Base-by-base conservation (phyloP, 2,329 filamentous ascomycete species). In the Phymatotrichopsis omnivora region DNA sequence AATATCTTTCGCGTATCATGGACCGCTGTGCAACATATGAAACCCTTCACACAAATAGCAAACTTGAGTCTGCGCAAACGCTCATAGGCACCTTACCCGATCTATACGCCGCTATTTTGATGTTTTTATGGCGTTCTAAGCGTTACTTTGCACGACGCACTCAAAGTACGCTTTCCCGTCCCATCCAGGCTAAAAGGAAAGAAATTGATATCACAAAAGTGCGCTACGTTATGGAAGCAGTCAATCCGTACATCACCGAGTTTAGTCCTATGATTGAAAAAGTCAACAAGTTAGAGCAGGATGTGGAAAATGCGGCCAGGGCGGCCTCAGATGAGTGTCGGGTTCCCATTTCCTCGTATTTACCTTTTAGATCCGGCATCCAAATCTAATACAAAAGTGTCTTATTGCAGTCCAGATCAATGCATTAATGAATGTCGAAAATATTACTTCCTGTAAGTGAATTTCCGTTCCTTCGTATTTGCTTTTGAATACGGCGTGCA, bases 11-110 rank as follows among this genome's bases (percentile, higher is more conserved):
- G 7, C 51, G 41, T n/a, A 20, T 59, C 8, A 56, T 57, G 28
- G 50, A 40, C 17, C 48, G 49, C 7, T 56, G 54, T 24, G 42
- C 44, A 8, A 53, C 57, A 27, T 58, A 56, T 34, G 50, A 57
- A 30, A 37, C 29, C n/a, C 29, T 58, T 2, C 58, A 58, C 34
- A 32, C 46, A 6, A 40, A 43, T 7, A 36, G 12, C 14, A 28
- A 22, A 4, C 36, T 32, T 29, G 30, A 46, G 12, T 36, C 31
- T 11, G 12, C 43, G 16, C 10, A 24, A 2, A 34, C 29, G 4
- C 37, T 59, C 20, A 37, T 52, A 19, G 31, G 29, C 3, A 41
- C 47, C 4, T 23, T 60, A 14, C 19, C 57, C 23, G 28, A 41
- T 1, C 37, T 59, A 12, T 59, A 59, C 40, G 17, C 36, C 12